Evolutionary conservation across 176 grass and related monocot genomes (phyloP).

Genomic region (Zizania latifolia): DNA sequence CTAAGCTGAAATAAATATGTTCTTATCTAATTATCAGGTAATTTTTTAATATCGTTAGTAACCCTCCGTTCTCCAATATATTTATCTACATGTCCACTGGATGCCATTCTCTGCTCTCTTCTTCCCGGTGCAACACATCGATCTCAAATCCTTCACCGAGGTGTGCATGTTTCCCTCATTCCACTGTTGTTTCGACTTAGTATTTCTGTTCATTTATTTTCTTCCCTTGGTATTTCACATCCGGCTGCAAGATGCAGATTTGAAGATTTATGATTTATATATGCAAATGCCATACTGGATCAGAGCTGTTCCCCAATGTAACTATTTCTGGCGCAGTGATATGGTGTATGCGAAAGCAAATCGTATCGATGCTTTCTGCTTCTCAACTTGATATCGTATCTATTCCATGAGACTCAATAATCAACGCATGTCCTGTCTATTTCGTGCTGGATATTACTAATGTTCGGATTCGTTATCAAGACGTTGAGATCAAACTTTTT

Average conservation of each 20-base stretch:
- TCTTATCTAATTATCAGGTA: no score
- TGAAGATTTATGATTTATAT: neutral
- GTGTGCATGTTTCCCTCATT: neutral
- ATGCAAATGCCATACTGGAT: neutral
- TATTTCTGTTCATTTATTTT: neutral
- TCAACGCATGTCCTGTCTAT: neutral
- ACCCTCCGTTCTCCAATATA: neutral
- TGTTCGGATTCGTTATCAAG: neutral
- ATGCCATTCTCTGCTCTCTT: neutral
- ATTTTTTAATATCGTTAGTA: no score
- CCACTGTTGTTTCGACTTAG: neutral
- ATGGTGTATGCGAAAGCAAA: neutral
- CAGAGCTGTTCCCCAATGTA: neutral
- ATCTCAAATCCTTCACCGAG: neutral
- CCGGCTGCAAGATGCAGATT: neutral
- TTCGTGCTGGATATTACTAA: neutral
- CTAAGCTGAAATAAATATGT: no score
- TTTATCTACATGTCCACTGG: neutral
- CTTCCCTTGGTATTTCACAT: neutral
- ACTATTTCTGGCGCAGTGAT: neutral
- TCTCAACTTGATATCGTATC: neutral
- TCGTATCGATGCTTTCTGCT: neutral
- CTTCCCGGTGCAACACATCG: neutral
- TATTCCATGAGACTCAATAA: neutral
- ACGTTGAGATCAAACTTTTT: neutral